Percentiles rank a stretch among this genome's conserved stretches.
phyloP scores from a whole-genome alignment of 176 grass and related monocot species.

The Eragrostis curvula region DNA sequence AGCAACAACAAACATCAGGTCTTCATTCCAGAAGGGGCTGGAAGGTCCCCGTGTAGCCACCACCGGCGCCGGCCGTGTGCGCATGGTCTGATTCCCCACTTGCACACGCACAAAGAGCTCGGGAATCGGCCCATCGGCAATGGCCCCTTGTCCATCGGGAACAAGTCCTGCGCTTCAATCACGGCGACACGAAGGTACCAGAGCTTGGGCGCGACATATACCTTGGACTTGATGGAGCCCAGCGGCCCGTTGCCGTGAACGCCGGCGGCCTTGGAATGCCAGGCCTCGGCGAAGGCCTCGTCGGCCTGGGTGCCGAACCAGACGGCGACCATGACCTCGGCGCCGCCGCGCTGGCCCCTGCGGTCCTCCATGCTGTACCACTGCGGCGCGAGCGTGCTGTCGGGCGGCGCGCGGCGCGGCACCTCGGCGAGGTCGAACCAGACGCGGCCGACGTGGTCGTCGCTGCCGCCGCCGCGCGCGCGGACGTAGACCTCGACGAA shows the following conservation, averaged over 20 bases:
- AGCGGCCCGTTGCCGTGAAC: slow-evolving; percentile 73
- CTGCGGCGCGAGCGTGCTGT: slow-evolving; percentile 90
- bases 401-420: slow-evolving; percentile 74
- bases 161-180: slow-evolving; percentile 79
- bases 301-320: slow-evolving; percentile 95
- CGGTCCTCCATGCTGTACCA: slow-evolving; percentile 92
- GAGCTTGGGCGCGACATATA: slow-evolving; percentile 88
- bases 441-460: slow-evolving; percentile 77
- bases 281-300: slow-evolving; percentile 89
- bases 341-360: slow-evolving; percentile 58
- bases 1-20: slow-evolving; percentile 88
- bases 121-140: slow-evolving; percentile 50
- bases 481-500: slow-evolving; percentile 72
- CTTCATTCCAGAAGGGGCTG: slow-evolving; percentile 84
- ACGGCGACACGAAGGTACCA: slow-evolving; percentile 86
- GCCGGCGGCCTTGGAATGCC: slow-evolving; percentile 87
- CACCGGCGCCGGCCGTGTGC: slow-evolving; percentile 53
- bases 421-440: slow-evolving; percentile 90
- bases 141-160: slow-evolving; percentile 53
- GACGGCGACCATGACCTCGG: slow-evolving; percentile 75
- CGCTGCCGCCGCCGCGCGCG: slow-evolving; percentile 60
- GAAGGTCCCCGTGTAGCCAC: slow-evolving; percentile 54
- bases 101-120: slow-evolving; percentile 77
- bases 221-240: slow-evolving; percentile 91
- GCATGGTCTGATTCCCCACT: slow-evolving; percentile 72